Evolutionary conservation across 768 basidiomycete genomes (phyloP), one percentile per base, ranked within the genome.

Genomic region (Boletus tomentosulus): DNA sequence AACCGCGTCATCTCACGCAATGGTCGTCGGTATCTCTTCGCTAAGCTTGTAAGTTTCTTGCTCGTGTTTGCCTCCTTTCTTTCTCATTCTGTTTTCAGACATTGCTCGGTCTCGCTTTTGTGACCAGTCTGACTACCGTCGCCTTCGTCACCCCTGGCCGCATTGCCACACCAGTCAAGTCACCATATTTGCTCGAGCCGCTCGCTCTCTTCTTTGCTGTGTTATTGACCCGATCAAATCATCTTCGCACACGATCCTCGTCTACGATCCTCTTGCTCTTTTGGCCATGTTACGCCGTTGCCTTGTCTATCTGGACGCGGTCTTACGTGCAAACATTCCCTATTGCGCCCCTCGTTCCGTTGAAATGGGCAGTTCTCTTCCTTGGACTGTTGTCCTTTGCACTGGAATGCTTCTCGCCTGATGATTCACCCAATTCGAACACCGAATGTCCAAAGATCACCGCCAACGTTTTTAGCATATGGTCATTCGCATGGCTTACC

Each of bases 401-500:
- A 2, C 58, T 92, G 24, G 93, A 96, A 65, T 83, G 80, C 53
- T 55, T 85, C 13, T 87, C 91, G 1, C 83, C 90, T 6, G 24
- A 42, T 15, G 11, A 22, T 35, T 70, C 78, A 54, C 71, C 64
- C 4, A 70, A 71, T 35, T 75, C 78, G n/a, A 65, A 66, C 15
- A 59, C 72, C 42, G 89, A 92, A 63, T 88, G 75, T 63, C 93
- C 93, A 0, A 70, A 86, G 1, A 62, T 86, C 13, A 86, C 82
- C 0, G 89, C 93, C n/a, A 94, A 92, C 65, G 73, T 92, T 19
- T 95, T 84, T 66, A 91, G 88, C 62, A 76, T 81, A 38, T 92
- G 86, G 81, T 85, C 84, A 1, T 98, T 97, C 65, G 72, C 76
- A 1, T 98, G 93, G 93, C 81, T 98, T 76, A 91, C 89, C 1